Evolutionary conservation across 345 rosid species (phyloP), one percentile per base, ranked within the genome.

Genomic region (Populus tremula): DNA sequence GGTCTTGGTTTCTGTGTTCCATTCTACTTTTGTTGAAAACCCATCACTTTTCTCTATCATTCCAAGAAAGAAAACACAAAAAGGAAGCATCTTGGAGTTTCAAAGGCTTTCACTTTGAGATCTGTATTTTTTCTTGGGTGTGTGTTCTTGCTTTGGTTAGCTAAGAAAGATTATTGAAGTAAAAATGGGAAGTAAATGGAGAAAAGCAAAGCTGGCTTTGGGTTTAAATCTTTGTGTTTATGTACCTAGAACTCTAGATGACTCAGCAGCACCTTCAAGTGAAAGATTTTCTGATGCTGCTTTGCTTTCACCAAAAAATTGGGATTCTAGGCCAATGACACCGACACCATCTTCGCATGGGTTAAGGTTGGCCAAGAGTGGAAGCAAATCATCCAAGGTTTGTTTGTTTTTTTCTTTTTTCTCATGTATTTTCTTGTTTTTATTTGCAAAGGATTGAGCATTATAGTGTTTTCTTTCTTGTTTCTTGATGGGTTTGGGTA

Each of bases 321-420:
- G 86, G 91, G 92, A 85, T 50, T 62, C 85, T 25, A 86, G 88
- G 80, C 98, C 98, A 47, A 86, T 87, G 94, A 91, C 98, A 21
- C 96, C 98, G 5, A 78, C 90, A 27, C 91, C 94, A 3, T 89
- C 99, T 78, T 93, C 99, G 76, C 86, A 86, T 68, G 96, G 92
- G 61, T 81, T 89, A 67, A 93, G 86, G 80, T 75, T 90, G 70
- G 83, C 92, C 76, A 90, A 81, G 86, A 96, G 89, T 61, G 71
- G 83, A 77, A 93, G 93, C 89, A 92, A 90, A 84, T 91, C 99
- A 25, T 91, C 97, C 23, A 92, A 93, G 98, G 99, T 95, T 82
- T 80, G 83, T 79, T 62, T 21, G 1, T 23, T n/a, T 65, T 67
- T n/a, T 23, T 27, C 29, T 47, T 3, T 38, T 79, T 74, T 82